Conservation (phyloP, 75 land plant genomes). For the Pinus tabuliformis region DNA sequence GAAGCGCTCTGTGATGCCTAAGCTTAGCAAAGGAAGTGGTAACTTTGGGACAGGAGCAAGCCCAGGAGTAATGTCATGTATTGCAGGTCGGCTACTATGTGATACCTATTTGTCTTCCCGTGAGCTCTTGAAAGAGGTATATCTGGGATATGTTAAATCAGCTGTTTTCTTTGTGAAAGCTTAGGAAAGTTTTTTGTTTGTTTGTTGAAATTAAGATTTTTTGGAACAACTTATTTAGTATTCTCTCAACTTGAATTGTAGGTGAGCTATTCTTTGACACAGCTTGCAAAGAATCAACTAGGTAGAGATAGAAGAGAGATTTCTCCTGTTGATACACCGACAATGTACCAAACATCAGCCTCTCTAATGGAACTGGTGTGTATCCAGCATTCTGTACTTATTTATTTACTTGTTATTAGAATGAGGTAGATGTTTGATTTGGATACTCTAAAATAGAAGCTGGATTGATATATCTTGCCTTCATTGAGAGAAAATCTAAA, state of each 20-base stretch:
- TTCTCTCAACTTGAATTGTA: conserved; percentile 20
- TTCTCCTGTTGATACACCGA: conserved; percentile 75
- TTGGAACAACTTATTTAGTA: not conserved
- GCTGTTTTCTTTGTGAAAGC: conserved; percentile 1
- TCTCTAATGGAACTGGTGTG: conserved; percentile 84
- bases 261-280: conserved; percentile 95
- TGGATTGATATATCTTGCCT: not conserved
- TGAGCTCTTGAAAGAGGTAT: conserved; percentile 92
- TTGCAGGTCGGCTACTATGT: conserved; percentile 94
- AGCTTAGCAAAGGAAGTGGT: conserved; percentile 67
- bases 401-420: not conserved
- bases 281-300: conserved; percentile 84
- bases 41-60: conserved; percentile 93
- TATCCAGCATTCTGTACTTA: conserved; percentile 4
- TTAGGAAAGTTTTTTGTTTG: not conserved
- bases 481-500: not conserved
- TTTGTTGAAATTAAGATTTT: not conserved
- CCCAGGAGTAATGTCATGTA: conserved; percentile 85
- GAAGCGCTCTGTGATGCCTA: conserved; percentile 87
- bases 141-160: not conserved
- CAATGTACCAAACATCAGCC: conserved; percentile 64
- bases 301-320: conserved; percentile 89
- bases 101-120: conserved; percentile 93
- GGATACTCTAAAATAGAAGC: not conserved
- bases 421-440: not conserved